phyloP scores from a whole-genome alignment of 108 stramenopile species.

The Seminavis robusta region DNA sequence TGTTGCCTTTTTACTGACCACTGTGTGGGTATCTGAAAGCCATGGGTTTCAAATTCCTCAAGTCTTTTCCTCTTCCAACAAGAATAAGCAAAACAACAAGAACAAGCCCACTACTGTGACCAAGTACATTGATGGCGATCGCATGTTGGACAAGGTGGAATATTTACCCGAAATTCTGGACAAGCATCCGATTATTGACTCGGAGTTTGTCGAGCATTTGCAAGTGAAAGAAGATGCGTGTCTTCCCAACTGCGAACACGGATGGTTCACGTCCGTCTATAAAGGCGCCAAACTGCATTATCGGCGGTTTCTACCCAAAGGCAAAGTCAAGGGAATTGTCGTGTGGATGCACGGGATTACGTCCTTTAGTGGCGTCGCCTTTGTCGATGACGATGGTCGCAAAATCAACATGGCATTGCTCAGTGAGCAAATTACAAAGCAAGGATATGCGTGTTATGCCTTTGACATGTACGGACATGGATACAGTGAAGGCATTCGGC shows the following conservation, averaged over 20 bases:
- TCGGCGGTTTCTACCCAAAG: constrained; percentile 27
- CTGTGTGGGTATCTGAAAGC: no score
- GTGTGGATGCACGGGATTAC: constrained; percentile 40
- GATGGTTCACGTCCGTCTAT: constrained; percentile 29
- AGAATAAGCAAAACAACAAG: no score
- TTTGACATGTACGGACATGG: constrained; percentile 49
- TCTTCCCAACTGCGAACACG: constrained; percentile 29
- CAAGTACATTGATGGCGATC: no score
- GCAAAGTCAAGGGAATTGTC: constrained; percentile 26
- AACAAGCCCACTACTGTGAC: no score
- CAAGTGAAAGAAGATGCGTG: no score
- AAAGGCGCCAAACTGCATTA: constrained; percentile 32
- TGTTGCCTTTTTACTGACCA: no score
- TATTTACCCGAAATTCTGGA: no score
- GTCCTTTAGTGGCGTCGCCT: constrained; percentile 8
- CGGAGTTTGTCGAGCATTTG: no score
- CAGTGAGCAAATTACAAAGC: constrained; percentile 1
- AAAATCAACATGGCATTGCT: constrained; percentile 14
- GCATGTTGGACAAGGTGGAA: no score
- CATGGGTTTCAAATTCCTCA: no score
- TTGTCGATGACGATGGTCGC: constrained; percentile 14
- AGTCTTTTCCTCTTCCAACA: no score
- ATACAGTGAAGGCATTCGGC: constrained; percentile 44
- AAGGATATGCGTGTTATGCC: constrained; percentile 19
- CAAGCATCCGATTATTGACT: no score